Evolutionary conservation across 139 green algal genomes (phyloP).

Genomic region (Picochlorum sp.): DNA sequence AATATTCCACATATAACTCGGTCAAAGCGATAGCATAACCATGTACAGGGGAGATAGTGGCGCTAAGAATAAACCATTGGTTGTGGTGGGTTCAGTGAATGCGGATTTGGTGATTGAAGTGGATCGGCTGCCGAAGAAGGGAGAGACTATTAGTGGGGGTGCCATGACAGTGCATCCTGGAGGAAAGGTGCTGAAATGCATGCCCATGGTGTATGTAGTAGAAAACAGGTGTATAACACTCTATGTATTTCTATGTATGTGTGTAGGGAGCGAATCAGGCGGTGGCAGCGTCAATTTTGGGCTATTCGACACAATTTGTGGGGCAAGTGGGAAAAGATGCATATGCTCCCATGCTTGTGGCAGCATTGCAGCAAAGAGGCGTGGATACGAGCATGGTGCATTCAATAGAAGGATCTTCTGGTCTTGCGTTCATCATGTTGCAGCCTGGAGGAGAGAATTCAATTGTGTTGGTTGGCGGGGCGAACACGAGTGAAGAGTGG

Average conservation of each 20-base stretch:
- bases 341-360: slow-evolving; percentile 50
- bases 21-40: no score
- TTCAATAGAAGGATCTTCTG: slow-evolving; percentile 43
- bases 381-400: slow-evolving; percentile 46
- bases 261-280: slow-evolving; percentile 83
- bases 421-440: slow-evolving; percentile 75
- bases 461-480: slow-evolving; percentile 83
- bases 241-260: background rate
- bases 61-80: slow-evolving; percentile 7
- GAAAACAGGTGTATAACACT: background rate
- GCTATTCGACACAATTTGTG: slow-evolving; percentile 64
- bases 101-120: slow-evolving; percentile 68
- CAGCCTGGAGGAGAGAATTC: slow-evolving; percentile 71
- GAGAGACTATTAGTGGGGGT: slow-evolving; percentile 64
- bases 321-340: slow-evolving; percentile 69
- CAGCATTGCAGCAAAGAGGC: slow-evolving; percentile 36
- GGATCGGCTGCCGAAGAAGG: slow-evolving; percentile 54
- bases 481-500: slow-evolving; percentile 53
- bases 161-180: slow-evolving; percentile 58
- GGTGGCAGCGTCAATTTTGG: slow-evolving; percentile 64
- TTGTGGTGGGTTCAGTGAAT: slow-evolving; percentile 39
- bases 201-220: background rate
- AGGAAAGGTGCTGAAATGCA: slow-evolving; percentile 49
- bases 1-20: no score
- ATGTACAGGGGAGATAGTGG: no score